These are phyloP conservation scores for Sclerotinia minor DNA, from an alignment of 2,329 filamentous ascomycete species.

Conservation along the genomic window DNA sequence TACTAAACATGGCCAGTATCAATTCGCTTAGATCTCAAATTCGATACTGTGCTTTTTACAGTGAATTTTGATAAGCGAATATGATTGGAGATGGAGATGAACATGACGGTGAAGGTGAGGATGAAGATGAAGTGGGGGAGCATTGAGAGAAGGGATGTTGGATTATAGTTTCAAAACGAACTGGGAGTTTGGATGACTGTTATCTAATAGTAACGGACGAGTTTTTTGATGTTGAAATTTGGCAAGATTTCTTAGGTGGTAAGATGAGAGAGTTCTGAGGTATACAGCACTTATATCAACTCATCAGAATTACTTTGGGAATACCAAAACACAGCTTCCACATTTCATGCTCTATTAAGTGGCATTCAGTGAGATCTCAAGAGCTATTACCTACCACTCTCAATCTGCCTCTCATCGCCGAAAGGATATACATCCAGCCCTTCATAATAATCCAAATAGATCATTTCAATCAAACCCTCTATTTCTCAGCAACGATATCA, in stretches of 20 bases:
- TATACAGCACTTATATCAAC: too few relatives aligned
- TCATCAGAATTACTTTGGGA: neutral
- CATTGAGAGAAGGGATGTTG: neutral
- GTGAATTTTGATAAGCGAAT: slow-evolving; percentile 6
- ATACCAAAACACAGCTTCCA: rapidly evolving
- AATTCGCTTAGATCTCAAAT: neutral
- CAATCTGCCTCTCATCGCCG: neutral
- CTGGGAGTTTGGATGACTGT: neutral
- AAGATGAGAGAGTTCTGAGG: neutral
- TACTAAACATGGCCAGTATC: neutral
- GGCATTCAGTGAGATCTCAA: neutral
- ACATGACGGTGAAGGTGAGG: neutral
- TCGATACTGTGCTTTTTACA: neutral
- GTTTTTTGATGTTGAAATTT: neutral
- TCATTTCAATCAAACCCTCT: neutral
- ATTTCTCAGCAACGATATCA: neutral
- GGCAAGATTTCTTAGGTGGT: neutral
- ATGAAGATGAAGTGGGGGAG: neutral
- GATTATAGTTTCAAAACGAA: neutral
- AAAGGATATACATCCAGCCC: neutral
- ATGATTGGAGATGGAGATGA: neutral
- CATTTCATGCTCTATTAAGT: neutral
- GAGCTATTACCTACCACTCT: neutral
- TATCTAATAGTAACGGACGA: neutral
- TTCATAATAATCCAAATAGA: neutral